These are phyloP conservation scores for Penicillium olsonii DNA, from an alignment of 2,329 filamentous ascomycete species.

Conservation along the genomic window DNA sequence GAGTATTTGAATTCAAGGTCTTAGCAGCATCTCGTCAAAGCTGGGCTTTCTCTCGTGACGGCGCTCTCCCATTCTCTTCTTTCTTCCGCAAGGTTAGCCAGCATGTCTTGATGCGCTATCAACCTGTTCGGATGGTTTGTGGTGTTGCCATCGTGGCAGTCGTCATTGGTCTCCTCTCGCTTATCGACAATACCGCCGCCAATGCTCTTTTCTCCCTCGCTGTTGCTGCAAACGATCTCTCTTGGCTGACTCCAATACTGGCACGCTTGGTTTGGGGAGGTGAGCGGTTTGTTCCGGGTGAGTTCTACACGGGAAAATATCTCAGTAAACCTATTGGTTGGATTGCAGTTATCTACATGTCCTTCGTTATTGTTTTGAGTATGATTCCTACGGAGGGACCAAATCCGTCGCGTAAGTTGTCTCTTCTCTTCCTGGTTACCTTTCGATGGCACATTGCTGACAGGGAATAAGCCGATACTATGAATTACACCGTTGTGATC, in stretches of 20 bases:
- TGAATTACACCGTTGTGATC: slow-evolving; percentile 66
- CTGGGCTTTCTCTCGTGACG: slow-evolving; percentile 64
- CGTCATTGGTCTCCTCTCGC: slow-evolving; percentile 57
- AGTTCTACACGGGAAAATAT: slow-evolving; percentile 57
- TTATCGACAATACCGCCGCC: slow-evolving; percentile 59
- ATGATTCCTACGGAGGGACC: slow-evolving; percentile 63
- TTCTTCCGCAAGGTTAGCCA: slow-evolving; percentile 60
- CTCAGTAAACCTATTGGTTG: slow-evolving; percentile 57
- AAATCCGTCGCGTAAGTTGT: slow-evolving; percentile 46
- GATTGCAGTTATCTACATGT: slow-evolving; percentile 54
- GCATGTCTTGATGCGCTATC: slow-evolving; percentile 51
- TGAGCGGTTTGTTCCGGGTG: slow-evolving; percentile 58
- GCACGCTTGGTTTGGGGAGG: slow-evolving; percentile 59
- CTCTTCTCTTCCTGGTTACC: not conserved
- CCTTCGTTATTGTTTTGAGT: slow-evolving; percentile 56
- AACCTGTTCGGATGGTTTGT: slow-evolving; percentile 60
- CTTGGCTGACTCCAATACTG: slow-evolving; percentile 60
- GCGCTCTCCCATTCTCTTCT: slow-evolving; percentile 59
- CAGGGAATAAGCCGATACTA: slow-evolving; percentile 46
- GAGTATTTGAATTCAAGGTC: slow-evolving; percentile 31
- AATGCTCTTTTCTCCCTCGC: slow-evolving; percentile 55
- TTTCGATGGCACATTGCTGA: slow-evolving; percentile 2
- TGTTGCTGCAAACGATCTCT: slow-evolving; percentile 61
- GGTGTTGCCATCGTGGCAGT: slow-evolving; percentile 54
- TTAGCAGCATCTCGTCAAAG: slow-evolving; percentile 61